phyloP scores from a whole-genome alignment of 768 basidiomycete genomes.

The Leccinellum luteum region DNA sequence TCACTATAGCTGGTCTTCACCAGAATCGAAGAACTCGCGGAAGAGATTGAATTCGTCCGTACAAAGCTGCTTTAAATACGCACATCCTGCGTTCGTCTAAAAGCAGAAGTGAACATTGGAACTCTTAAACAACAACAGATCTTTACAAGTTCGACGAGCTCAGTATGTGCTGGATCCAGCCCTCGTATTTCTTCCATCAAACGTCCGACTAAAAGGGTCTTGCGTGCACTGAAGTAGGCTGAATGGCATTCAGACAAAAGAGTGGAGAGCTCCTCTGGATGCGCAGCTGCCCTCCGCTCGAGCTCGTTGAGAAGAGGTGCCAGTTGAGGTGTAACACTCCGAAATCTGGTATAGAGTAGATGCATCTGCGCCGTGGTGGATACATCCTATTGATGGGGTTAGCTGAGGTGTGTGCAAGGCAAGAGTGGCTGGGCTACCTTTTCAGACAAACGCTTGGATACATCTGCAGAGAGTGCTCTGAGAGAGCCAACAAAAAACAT shows the following conservation, averaged over 20 bases:
- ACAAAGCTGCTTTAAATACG: constrained; percentile 89
- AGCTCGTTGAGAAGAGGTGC: constrained; percentile 81
- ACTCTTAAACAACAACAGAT: background rate
- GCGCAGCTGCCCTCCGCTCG: constrained; percentile 68
- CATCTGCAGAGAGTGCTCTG: constrained; percentile 73
- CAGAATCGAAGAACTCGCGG: constrained; percentile 82
- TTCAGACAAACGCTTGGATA: constrained; percentile 70
- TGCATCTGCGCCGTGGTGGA: constrained; percentile 79
- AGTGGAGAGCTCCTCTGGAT: constrained; percentile 82
- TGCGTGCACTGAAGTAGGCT: constrained; percentile 78
- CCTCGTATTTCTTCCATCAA: constrained; percentile 80
- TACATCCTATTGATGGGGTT: constrained; percentile 51
- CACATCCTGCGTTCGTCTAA: constrained; percentile 88
- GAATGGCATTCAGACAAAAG: constrained; percentile 84
- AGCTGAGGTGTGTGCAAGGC: background rate
- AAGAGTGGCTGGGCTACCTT: constrained; percentile 45
- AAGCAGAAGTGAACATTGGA: background rate
- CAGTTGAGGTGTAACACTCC: constrained; percentile 64
- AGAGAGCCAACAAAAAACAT: constrained; percentile 93
- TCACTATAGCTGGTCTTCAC: constrained; percentile 72
- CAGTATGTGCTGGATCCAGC: constrained; percentile 74
- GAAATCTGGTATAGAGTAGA: constrained; percentile 88
- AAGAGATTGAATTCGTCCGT: constrained; percentile 87
- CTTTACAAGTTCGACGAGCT: constrained; percentile 85
- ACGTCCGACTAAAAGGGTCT: constrained; percentile 65